phyloP scores from a whole-genome alignment of 495 filamentous ascomycete species.

The Hyaloscypha bicolor region DNA sequence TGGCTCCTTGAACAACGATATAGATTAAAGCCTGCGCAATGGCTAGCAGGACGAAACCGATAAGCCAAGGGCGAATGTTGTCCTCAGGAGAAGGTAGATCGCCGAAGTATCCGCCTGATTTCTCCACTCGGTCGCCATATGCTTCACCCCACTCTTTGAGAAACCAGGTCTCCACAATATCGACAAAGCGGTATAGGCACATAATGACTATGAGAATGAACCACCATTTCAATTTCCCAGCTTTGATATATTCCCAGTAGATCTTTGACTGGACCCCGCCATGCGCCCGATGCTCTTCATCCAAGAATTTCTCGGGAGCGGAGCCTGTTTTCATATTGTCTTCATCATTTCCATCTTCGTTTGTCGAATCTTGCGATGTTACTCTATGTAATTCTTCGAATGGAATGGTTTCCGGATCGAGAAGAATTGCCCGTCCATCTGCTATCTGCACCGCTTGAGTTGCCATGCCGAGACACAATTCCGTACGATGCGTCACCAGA shows the following conservation, averaged over 20 bases:
- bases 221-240: slow-evolving; percentile 76
- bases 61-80: slow-evolving; percentile 73
- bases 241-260: slow-evolving; percentile 83
- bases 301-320: slow-evolving; percentile 74
- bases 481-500: slow-evolving; percentile 78
- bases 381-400: slow-evolving; percentile 30
- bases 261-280: slow-evolving; percentile 74
- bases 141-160: slow-evolving; percentile 84
- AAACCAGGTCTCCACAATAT: slow-evolving; percentile 72
- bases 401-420: slow-evolving; percentile 40
- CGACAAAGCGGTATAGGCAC: slow-evolving; percentile 57
- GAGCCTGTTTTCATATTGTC: slow-evolving; percentile 53
- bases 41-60: slow-evolving; percentile 64
- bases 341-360: slow-evolving; percentile 38
- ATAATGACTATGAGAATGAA: slow-evolving; percentile 57
- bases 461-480: slow-evolving; percentile 66
- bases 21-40: slow-evolving; percentile 56
- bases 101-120: slow-evolving; percentile 47
- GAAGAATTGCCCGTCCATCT: slow-evolving; percentile 53
- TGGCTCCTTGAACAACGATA: slow-evolving; percentile 56
- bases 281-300: slow-evolving; percentile 75
- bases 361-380: slow-evolving; percentile 35
- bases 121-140: slow-evolving; percentile 47
- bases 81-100: slow-evolving; percentile 64
- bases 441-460: slow-evolving; percentile 68